Evolutionary conservation across 139 green algal genomes (phyloP).

Genomic region (Chlorella sorokiniana): DNA sequence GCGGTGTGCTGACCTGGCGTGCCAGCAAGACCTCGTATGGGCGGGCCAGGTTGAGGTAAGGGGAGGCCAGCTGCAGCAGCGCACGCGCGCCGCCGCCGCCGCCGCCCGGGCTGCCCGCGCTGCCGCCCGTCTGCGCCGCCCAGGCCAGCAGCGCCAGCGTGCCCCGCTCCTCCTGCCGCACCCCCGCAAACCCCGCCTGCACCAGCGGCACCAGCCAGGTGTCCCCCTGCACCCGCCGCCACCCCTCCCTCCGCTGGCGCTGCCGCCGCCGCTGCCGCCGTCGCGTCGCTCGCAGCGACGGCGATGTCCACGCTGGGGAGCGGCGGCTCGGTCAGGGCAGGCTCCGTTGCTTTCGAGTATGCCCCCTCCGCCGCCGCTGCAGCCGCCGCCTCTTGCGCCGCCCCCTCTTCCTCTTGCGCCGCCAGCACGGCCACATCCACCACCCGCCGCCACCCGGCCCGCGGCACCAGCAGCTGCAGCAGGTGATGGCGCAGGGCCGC

Average conservation of each 20-base stretch:
- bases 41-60: conserved; percentile 60
- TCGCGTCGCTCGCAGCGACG: background rate
- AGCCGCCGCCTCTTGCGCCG: background rate
- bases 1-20: background rate
- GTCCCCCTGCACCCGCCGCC: background rate
- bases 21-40: conserved; percentile 37
- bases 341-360: no score
- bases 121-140: background rate
- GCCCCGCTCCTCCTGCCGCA: conserved; percentile 56
- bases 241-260: background rate
- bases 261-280: background rate
- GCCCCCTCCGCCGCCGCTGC: background rate
- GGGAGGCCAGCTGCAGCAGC: conserved; percentile 43
- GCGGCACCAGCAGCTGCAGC: conserved; percentile 22
- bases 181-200: conserved; percentile 47
- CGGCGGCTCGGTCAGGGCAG: no score
- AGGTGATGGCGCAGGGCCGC: background rate
- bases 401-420: background rate
- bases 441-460: background rate
- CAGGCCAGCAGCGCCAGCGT: conserved; percentile 26
- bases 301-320: no score
- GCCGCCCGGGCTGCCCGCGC: background rate
- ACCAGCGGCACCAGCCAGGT: conserved; percentile 56
- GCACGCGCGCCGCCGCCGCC: background rate
- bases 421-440: conserved; percentile 5